Evolutionary conservation across 345 rosid genomes (phyloP).

Genomic region (Bruguiera gymnorhiza): DNA sequence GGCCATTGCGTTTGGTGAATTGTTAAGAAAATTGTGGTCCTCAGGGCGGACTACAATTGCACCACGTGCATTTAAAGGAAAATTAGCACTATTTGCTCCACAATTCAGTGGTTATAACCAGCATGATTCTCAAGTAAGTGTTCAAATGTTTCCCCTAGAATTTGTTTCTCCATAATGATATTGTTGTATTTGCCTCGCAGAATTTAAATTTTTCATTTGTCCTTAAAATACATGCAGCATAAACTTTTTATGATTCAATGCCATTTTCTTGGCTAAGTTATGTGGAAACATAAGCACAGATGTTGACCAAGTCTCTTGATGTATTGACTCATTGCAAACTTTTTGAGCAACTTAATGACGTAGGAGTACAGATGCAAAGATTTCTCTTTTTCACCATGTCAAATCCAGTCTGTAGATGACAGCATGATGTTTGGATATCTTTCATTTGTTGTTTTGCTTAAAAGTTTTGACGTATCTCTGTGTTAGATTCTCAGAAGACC

Average conservation of each 20-base stretch:
- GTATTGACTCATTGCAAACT: too few relatives aligned
- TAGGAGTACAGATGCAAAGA: too few relatives aligned
- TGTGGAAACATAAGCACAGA: not conserved
- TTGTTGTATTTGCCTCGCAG: too few relatives aligned
- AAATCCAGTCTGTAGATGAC: too few relatives aligned
- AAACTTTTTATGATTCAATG: not conserved
- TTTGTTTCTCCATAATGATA: not conserved
- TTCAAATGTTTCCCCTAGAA: not conserved
- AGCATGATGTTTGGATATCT: too few relatives aligned
- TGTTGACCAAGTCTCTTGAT: not conserved
- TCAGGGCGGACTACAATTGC: constrained; percentile 57
- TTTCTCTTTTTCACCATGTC: too few relatives aligned
- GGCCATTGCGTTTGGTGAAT: constrained; percentile 79
- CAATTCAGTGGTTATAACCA: constrained; percentile 97
- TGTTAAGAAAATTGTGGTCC: constrained; percentile 83
- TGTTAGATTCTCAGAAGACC: not conserved
- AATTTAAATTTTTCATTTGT: not conserved
- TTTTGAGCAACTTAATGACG: too few relatives aligned
- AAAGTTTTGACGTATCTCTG: not conserved
- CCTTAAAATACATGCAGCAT: not conserved
- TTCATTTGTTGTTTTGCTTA: too few relatives aligned
- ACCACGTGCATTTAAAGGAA: constrained; percentile 78
- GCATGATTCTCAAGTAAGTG: constrained; percentile 93
- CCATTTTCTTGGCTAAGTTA: not conserved
- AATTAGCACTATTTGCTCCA: constrained; percentile 84